Percentiles rank a stretch among this genome's conserved stretches.
Conservation (phyloP, 352 stramenopile genomes). For the Phytophthora sp. region DNA sequence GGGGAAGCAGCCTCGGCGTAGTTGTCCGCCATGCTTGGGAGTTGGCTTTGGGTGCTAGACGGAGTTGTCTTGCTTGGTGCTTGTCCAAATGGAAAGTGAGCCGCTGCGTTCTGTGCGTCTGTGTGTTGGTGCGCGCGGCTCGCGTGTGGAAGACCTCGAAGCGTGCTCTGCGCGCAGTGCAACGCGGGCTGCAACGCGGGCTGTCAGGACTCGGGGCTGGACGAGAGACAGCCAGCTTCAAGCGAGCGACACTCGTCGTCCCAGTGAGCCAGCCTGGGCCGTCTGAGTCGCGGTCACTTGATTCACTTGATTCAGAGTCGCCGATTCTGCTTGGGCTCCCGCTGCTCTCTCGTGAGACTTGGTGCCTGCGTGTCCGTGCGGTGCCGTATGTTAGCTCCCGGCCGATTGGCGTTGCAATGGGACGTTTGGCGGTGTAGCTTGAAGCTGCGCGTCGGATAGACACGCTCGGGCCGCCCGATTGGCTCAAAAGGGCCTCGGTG, state of each 20-base stretch:
- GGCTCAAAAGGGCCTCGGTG: too few species aligned
- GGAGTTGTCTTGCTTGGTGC: constrained; percentile 17
- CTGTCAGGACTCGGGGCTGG: not conserved
- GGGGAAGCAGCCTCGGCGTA: constrained; percentile 6
- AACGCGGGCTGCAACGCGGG: constrained; percentile 2
- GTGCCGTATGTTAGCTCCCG: not conserved
- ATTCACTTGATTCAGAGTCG: constrained; percentile 1
- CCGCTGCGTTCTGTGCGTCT: not conserved
- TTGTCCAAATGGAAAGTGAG: constrained; percentile 31
- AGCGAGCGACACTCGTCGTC: not conserved
- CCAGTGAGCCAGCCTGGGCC: too few species aligned
- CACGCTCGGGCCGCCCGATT: too few species aligned
- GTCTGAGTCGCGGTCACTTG: constrained; percentile 4
- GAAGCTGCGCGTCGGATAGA: not conserved
- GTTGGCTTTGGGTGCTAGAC: not conserved
- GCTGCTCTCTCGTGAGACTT: not conserved
- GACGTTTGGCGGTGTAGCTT: not conserved
- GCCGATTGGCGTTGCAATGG: not conserved
- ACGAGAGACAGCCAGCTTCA: constrained; percentile 1
- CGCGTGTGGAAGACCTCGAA: not conserved
- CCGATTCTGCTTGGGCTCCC: constrained; percentile 1
- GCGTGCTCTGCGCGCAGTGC: not conserved
- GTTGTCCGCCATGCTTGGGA: constrained; percentile 1
- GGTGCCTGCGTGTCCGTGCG: not conserved
- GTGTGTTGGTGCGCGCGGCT: not conserved